Percentiles rank a stretch among this genome's conserved stretches.
Conservation (phyloP, 2,329 filamentous ascomycete species). For the Talaromyces sp. region DNA sequence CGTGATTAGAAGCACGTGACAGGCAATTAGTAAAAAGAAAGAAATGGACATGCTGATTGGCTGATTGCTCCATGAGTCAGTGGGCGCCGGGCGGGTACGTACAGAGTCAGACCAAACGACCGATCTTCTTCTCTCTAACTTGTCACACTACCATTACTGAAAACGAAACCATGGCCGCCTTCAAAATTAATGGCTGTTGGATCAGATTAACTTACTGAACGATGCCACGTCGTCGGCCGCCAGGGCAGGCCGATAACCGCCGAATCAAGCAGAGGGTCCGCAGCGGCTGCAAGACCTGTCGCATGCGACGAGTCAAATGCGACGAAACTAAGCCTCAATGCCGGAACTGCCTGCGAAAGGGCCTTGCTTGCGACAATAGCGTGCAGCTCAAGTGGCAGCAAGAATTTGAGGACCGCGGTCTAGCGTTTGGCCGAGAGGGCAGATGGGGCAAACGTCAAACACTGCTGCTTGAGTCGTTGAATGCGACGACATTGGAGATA, state of each 20-base stretch:
- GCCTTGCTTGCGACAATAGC: slow-evolving; percentile 17
- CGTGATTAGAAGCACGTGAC: no score
- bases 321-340: slow-evolving; percentile 21
- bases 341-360: slow-evolving; percentile 17
- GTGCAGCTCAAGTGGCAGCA: slow-evolving; percentile 32
- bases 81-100: no score
- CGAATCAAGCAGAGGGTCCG: slow-evolving; percentile 7
- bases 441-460: slow-evolving; percentile 34
- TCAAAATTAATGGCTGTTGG: no score
- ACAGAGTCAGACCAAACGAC: no score
- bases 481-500: slow-evolving; percentile 1
- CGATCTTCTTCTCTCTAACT: no score
- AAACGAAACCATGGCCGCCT: not conserved
- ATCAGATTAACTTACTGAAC: not conserved
- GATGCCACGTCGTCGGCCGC: slow-evolving; percentile 4
- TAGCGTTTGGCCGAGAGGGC: slow-evolving; percentile 41
- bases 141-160: no score
- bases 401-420: slow-evolving; percentile 37
- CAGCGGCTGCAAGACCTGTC: slow-evolving; percentile 16
- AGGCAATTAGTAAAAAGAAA: no score
- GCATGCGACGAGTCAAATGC: slow-evolving; percentile 21
- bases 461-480: slow-evolving; percentile 15
- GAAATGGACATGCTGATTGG: no score
- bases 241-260: not conserved
- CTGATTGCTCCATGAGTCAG: no score